phyloP scores from a whole-genome alignment of 192 early-diverging fungal genomes.

The Gigaspora rosea region DNA sequence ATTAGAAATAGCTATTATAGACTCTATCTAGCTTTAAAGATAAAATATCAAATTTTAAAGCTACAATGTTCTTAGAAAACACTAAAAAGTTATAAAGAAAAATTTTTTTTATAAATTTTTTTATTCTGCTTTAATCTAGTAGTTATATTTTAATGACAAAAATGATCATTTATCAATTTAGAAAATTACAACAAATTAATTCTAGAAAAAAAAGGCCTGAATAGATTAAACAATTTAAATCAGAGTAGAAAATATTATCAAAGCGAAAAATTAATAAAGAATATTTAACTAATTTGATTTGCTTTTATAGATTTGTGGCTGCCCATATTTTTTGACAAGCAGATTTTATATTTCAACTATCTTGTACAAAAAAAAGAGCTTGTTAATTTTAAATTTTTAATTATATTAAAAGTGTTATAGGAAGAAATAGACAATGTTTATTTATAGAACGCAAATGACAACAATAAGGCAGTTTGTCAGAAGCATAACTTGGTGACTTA shows the following conservation, averaged over 20 bases:
- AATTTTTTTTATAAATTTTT: constrained; percentile 24
- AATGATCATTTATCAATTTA: background rate
- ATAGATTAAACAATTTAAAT: constrained; percentile 21
- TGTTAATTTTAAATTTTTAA: background rate
- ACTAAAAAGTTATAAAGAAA: constrained; percentile 18
- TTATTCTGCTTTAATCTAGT: background rate
- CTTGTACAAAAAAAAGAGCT: background rate
- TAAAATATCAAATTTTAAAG: constrained; percentile 1
- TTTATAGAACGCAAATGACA: too few relatives aligned
- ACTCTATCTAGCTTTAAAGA: background rate
- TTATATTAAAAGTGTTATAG: background rate
- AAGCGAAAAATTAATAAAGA: background rate
- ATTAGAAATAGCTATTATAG: background rate
- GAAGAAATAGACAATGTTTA: too few relatives aligned
- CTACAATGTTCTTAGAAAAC: background rate
- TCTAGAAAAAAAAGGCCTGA: constrained; percentile 6
- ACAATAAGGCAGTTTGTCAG: too few relatives aligned
- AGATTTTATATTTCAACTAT: constrained; percentile 15
- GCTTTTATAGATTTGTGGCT: background rate
- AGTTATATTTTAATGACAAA: constrained; percentile 8
- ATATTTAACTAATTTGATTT: constrained; percentile 6
- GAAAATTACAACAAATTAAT: constrained; percentile 5
- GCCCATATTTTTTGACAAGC: background rate
- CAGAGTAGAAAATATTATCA: constrained; percentile 7
- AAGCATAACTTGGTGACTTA: too few relatives aligned